Conservation (phyloP, 1,139 yeast species). For the Geotrichum fermentans region DNA sequence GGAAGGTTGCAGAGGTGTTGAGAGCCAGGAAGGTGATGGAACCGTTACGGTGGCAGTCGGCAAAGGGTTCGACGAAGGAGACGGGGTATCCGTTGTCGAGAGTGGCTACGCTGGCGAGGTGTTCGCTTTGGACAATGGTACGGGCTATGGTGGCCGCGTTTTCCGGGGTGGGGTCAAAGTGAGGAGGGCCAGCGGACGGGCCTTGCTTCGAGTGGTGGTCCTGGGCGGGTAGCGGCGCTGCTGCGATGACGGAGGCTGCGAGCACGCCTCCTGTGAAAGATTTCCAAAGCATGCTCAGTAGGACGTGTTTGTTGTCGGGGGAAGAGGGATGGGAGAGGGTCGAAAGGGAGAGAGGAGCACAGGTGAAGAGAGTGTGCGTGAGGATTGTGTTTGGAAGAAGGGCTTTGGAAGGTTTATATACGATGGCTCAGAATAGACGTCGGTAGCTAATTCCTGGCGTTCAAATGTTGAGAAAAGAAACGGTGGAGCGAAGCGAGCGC, state of each 20-base stretch:
- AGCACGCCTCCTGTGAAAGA: neutral
- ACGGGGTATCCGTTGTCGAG: conserved; percentile 46
- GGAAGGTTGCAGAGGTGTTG: conserved; percentile 57
- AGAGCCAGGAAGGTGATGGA: conserved; percentile 61
- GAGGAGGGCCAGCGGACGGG: neutral
- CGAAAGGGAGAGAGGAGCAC: neutral
- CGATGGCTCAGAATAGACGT: too few relatives aligned
- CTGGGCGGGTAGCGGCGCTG: conserved; percentile 3
- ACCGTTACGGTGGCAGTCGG: conserved; percentile 66
- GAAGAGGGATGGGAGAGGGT: neutral
- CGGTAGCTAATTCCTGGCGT: too few relatives aligned
- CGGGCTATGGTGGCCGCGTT: conserved; percentile 59
- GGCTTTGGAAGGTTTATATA: too few relatives aligned
- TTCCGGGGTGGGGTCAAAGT: conserved; percentile 30
- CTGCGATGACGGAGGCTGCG: conserved; percentile 1
- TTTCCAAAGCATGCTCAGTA: neutral
- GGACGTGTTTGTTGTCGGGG: too few relatives aligned
- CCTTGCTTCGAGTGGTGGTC: neutral
- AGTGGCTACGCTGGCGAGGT: conserved; percentile 33
- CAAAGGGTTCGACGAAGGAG: conserved; percentile 68
- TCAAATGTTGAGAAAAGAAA: too few relatives aligned
- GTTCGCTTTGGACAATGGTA: conserved; percentile 52
- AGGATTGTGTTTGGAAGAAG: too few relatives aligned
- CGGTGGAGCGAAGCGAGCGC: too few relatives aligned
- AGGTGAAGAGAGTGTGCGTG: too few relatives aligned